These are phyloP conservation scores for Plenodomus lindquistii DNA, from an alignment of 2,329 filamentous ascomycete genomes.

Conservation along the genomic window DNA sequence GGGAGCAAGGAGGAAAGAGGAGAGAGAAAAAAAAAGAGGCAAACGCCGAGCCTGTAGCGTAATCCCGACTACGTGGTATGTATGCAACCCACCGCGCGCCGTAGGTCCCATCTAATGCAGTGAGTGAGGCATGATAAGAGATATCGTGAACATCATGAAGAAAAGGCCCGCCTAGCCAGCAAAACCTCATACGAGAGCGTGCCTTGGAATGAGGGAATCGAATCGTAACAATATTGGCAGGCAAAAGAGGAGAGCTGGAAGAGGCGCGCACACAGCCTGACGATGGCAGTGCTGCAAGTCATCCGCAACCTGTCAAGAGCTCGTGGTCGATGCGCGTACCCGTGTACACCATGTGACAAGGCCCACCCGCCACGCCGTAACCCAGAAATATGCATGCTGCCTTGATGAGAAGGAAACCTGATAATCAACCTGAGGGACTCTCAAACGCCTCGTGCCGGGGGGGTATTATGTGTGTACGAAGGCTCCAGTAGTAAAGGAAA, in stretches of 20 bases:
- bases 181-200: background rate
- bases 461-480: conserved; percentile 42
- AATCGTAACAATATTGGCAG: conserved; percentile 7
- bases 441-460: conserved; percentile 37
- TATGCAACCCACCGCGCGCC: background rate
- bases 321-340: conserved; percentile 16
- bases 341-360: conserved; percentile 16
- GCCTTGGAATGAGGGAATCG: background rate
- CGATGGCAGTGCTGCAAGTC: conserved; percentile 22
- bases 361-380: conserved; percentile 13
- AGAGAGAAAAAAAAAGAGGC: background rate
- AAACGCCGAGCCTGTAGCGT: background rate
- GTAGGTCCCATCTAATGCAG: background rate
- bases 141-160: background rate
- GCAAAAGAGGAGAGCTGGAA: conserved; percentile 4
- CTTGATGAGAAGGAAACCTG: conserved; percentile 16
- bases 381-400: conserved; percentile 16
- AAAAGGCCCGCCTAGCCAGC: background rate
- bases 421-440: conserved; percentile 11
- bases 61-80: background rate
- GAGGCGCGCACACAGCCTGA: conserved; percentile 4
- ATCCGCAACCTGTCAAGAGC: conserved; percentile 12
- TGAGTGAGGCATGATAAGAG: background rate
- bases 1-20: background rate
- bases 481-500: conserved; percentile 26